phyloP scores from a whole-genome alignment of 306 rosid genomes.

The Argentina anserina region DNA sequence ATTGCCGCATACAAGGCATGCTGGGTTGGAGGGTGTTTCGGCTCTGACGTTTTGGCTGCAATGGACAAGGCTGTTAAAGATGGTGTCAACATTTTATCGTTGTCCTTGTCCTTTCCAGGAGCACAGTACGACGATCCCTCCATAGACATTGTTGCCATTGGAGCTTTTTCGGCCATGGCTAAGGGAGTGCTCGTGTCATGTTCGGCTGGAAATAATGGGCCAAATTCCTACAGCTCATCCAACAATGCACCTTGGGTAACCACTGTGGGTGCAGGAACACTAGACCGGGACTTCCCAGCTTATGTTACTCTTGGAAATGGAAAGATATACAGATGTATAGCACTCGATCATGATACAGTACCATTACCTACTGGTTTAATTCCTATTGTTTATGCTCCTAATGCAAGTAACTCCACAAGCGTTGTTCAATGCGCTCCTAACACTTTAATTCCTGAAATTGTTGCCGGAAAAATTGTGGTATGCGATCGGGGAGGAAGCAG shows the following conservation, averaged over 20 bases:
- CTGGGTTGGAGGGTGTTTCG: conserved; percentile 50
- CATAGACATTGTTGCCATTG: conserved; percentile 48
- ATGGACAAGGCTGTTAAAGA: conserved; percentile 67
- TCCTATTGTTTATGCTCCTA: conserved; percentile 53
- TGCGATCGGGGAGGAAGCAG: conserved; percentile 55
- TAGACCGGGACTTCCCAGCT: conserved; percentile 75
- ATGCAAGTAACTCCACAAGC: conserved; percentile 31
- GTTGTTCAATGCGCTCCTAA: conserved; percentile 32
- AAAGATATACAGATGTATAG: conserved; percentile 42
- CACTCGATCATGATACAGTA: conserved; percentile 46
- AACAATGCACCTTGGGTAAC: conserved; percentile 65
- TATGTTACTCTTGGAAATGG: conserved; percentile 53
- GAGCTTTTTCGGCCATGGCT: conserved; percentile 56
- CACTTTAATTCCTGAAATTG: conserved; percentile 43
- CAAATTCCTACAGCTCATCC: conserved; percentile 19
- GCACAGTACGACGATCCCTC: conserved; percentile 11
- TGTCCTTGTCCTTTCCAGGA: conserved; percentile 71
- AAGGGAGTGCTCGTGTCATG: conserved; percentile 57
- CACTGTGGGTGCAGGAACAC: conserved; percentile 71
- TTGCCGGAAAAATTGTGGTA: conserved; percentile 60
- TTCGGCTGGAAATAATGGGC: conserved; percentile 75
- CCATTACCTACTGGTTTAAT: conserved; percentile 27
- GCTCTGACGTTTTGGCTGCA: conserved; percentile 59
- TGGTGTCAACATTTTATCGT: conserved; percentile 54
- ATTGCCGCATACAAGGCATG: conserved; percentile 68